Base-by-base conservation (phyloP, 768 basidiomycete genomes). In the Rhodotorula babjevae region DNA sequence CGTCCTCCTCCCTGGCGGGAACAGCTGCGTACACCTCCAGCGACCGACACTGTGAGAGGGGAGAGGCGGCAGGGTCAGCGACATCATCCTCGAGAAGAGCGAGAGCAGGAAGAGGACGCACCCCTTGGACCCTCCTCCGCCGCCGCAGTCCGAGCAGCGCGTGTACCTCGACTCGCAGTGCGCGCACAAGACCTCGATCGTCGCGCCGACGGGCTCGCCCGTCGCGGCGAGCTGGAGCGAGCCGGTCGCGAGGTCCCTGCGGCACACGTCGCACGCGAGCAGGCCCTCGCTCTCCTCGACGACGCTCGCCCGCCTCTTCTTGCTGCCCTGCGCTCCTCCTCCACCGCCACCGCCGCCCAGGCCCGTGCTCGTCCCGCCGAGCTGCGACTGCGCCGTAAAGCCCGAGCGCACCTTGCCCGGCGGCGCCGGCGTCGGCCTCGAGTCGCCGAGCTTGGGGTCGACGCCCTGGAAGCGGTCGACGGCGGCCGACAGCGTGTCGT, bases 11-110 rank as follows among this genome's bases (percentile, higher is more conserved):
- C 71, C 72, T 25, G 55, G 65, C 7, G 70, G 59, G 63, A 79
- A 79, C 27, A 79, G 64, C 60, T 79, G 75, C 46, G 77, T 78
- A 63, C 69, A 77, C 0, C 78, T 57, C 78, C 78, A 77, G 18
- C 77, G 74, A 9, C 75, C 77, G 46, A 76, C 74, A 11, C 77
- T 74, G 59, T 29, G 23, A 23, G 15, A 18, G 23, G 25, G 25
- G 23, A 12, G 11, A 25, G 50, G n/a, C n/a, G n/a, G n/a, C n/a
- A n/a, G n/a, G n/a, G n/a, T n/a, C n/a, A n/a, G n/a, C n/a, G n/a
- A n/a, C n/a, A n/a, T n/a, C n/a, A n/a, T n/a, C n/a, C n/a, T 42
- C 9, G 49, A 27, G 23, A 11, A 52, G 19, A 21, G 40, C 0
- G 19, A 14, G 50, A 27, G 23, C 8, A 27, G 15, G 12, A 29